Base-by-base conservation (phyloP, 1,139 yeast genomes). In the Hyphopichia pseudoburtonii region DNA sequence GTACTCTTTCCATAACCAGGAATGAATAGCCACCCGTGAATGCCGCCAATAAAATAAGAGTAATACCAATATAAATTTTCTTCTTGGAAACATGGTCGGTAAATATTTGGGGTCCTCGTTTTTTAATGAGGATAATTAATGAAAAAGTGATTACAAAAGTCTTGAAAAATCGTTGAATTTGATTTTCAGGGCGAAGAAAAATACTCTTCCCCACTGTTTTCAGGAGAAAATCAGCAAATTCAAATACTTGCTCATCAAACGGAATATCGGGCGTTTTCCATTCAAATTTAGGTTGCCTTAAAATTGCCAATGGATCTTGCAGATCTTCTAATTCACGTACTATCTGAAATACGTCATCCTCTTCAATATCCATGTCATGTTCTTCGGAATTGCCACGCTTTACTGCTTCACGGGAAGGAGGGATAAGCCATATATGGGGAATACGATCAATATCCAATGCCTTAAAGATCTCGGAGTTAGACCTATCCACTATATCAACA, bases 371-470 rank as follows among this genome's bases (percentile, higher is more conserved):
- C n/a, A n/a, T n/a, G n/a, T n/a, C n/a, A n/a, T n/a, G n/a, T n/a
- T n/a, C n/a, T n/a, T n/a, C n/a, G n/a, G n/a, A n/a, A n/a, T n/a
- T n/a, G n/a, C n/a, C n/a, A n/a, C n/a, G n/a, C n/a, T n/a, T n/a
- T n/a, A n/a, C n/a, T n/a, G n/a, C n/a, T 5, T n/a, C 24, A 17
- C 6, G 40, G 32, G 62, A 59, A 3, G 86, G 86, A 2, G 87
- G 87, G 39, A 78, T 70, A 3, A 83, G 62, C 78, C 88, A 78
- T 9, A 82, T 47, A 43, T 78, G 81, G 1, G 94, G 92, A 3
- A 82, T 76, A 3, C 77, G 61, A 4, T 56, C 57, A 38, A 83
- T 51, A 3, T 62, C 56, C 35, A 81, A 49, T 17, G 59, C 56
- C 19, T 60, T 54, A 42, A 78, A 74, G 10, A 69, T 39, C 4